Evolutionary conservation across 208 protist genomes (phyloP), one percentile per base, ranked within the genome.

Genomic region (Leptomonas seymouri): DNA sequence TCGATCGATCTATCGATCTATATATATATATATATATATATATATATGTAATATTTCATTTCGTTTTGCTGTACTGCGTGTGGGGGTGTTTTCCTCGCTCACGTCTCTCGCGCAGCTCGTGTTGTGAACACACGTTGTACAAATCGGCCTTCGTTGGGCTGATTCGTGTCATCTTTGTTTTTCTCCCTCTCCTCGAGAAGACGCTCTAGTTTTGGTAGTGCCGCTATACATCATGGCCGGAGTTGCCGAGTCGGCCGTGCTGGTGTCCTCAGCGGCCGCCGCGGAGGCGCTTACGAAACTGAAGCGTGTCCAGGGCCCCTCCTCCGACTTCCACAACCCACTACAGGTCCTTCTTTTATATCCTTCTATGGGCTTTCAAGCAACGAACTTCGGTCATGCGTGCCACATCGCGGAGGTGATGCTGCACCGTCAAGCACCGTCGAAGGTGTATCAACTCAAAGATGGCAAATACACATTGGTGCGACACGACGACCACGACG

Each of bases 311-410:
- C 23, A 46, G 2, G 88, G 87, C 16, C 84, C 86, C 21, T 62
- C 44, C 3, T 74, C 70, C 0, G 53, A 75, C 34, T 82, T 93
- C 46, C 21, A 70, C 59, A 64, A 67, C 12, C 55, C 72, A 0
- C 31, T 80, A 9, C 55, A 67, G 7, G 46, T 87, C 12, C 56
- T 91, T 4, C 41, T 50, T 8, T 62, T 54, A 21, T 93, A 86
- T 72, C 62, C 65, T 5, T 67, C 74, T 0, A 59, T 93, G 23
- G 92, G 92, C 23, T 97, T 87, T 60, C 91, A 96, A 72, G 91
- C 91, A 20, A 84, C 82, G 7, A 70, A 94, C 75, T 88, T 89
- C 56, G 84, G 78, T 15, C 61, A 79, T 28, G 91, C 88, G 1
- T 62, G 77, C 55, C 62, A 28, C 25, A 81, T 96, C 28, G 85